Conservation (phyloP, 768 basidiomycete genomes). For the Naematelia encephala region DNA sequence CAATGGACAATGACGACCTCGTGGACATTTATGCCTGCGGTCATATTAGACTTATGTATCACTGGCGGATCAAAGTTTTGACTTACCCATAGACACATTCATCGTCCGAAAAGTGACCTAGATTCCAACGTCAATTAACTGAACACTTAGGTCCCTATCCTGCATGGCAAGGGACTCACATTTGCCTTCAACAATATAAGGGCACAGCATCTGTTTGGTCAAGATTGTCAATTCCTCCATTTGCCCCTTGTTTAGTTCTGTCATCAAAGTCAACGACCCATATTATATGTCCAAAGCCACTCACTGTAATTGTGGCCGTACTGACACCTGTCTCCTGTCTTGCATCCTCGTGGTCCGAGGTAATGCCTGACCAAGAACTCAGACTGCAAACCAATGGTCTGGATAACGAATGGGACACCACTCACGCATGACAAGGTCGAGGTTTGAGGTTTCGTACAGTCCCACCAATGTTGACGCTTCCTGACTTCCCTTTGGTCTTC, state of each 20-base stretch:
- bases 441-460: slow-evolving; percentile 34
- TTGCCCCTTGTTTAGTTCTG: slow-evolving; percentile 31
- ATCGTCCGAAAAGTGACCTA: slow-evolving; percentile 30
- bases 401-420: slow-evolving; percentile 1
- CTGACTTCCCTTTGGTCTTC: slow-evolving; percentile 1
- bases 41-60: not conserved
- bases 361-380: not conserved
- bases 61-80: too few species aligned
- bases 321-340: slow-evolving; percentile 25
- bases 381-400: slow-evolving; percentile 27
- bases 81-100: slow-evolving; percentile 45
- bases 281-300: too few species aligned
- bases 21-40: slow-evolving; percentile 34
- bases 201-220: slow-evolving; percentile 43
- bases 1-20: slow-evolving; percentile 32
- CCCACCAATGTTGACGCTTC: not conserved
- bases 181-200: slow-evolving; percentile 26
- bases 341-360: slow-evolving; percentile 34
- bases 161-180: too few species aligned
- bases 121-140: slow-evolving; percentile 1
- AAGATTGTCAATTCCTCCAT: slow-evolving; percentile 30
- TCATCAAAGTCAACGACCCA: not conserved
- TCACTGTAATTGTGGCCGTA: slow-evolving; percentile 44
- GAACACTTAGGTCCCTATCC: too few species aligned
- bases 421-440: slow-evolving; percentile 48